These are phyloP conservation scores for Dactylellina parvicollis DNA, from an alignment of 2,329 filamentous ascomycete species.

Conservation along the genomic window DNA sequence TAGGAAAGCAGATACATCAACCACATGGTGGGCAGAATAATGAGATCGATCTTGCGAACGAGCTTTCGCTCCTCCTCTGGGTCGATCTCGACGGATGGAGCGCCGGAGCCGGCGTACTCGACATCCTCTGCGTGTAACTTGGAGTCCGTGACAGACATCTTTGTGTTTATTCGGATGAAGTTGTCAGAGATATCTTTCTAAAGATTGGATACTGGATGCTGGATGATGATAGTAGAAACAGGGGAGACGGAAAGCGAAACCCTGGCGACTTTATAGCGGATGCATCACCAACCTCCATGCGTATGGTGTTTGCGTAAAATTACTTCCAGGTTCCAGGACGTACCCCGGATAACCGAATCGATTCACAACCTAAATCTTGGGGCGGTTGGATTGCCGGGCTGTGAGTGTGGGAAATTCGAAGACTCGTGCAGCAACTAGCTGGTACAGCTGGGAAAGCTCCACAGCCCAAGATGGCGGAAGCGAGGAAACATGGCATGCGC, in stretches of 20 bases:
- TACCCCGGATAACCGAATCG: constrained; percentile 42
- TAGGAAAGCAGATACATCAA: constrained; percentile 60
- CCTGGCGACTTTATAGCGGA: constrained; percentile 51
- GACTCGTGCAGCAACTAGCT: too few relatives aligned
- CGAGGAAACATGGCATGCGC: constrained; percentile 34
- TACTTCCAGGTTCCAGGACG: constrained; percentile 33
- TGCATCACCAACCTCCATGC: constrained; percentile 23
- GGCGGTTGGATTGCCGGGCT: constrained; percentile 27
- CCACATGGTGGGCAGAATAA: constrained; percentile 59
- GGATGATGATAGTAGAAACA: constrained; percentile 3
- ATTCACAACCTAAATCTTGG: constrained; percentile 17
- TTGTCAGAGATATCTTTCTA: too few relatives aligned
- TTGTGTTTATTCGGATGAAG: neutral
- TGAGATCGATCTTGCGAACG: constrained; percentile 59
- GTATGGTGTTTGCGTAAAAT: constrained; percentile 41
- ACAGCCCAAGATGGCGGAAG: constrained; percentile 37
- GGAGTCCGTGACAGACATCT: constrained; percentile 45
- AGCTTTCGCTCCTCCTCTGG: constrained; percentile 56
- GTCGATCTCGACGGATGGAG: constrained; percentile 46
- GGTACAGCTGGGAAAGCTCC: constrained; percentile 42
- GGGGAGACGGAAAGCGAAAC: constrained; percentile 28
- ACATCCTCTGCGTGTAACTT: constrained; percentile 40
- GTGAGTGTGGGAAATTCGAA: too few relatives aligned
- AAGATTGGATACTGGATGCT: neutral
- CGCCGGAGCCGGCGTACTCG: constrained; percentile 45